Percentiles rank a stretch among this genome's conserved stretches.
Conservation (phyloP, 805 yeast genomes). For the Starmerella vaccinii region DNA sequence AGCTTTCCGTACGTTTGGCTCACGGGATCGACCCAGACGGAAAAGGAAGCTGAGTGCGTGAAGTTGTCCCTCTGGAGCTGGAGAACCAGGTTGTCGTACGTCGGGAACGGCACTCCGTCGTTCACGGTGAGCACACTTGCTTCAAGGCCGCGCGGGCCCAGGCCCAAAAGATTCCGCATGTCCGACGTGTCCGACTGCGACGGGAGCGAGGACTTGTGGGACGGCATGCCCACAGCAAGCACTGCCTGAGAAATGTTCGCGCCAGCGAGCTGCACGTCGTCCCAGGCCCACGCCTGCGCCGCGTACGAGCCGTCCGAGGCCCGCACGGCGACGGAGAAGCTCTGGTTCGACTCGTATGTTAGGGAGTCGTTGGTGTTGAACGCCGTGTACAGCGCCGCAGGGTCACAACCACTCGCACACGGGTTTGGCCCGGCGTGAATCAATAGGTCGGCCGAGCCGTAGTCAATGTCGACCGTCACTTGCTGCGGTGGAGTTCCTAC, state of each 20-base stretch:
- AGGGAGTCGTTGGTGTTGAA: slow-evolving; percentile 1
- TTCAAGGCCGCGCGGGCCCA: slow-evolving; percentile 21
- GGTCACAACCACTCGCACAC: slow-evolving; percentile 5
- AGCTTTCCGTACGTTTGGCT: slow-evolving; percentile 5
- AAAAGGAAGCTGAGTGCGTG: neutral
- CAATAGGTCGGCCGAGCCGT: slow-evolving; percentile 18
- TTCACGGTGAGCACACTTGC: slow-evolving; percentile 7
- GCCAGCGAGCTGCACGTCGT: slow-evolving; percentile 7
- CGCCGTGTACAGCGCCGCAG: neutral
- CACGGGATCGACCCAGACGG: slow-evolving; percentile 19
- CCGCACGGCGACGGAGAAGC: slow-evolving; percentile 5
- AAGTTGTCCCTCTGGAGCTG: neutral
- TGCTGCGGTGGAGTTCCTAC: slow-evolving; percentile 19
- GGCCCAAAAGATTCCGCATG: slow-evolving; percentile 8
- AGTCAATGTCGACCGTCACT: slow-evolving; percentile 14
- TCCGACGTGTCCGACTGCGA: neutral
- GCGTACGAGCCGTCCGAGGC: slow-evolving; percentile 8
- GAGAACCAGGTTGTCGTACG: slow-evolving; percentile 8
- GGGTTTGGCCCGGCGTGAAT: slow-evolving; percentile 6
- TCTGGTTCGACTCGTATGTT: neutral
- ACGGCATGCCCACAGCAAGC: neutral
- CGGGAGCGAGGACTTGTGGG: neutral
- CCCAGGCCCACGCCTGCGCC: slow-evolving; percentile 14
- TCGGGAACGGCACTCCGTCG: slow-evolving; percentile 11
- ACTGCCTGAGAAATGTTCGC: neutral